phyloP scores from a whole-genome alignment of 768 basidiomycete genomes.

The Hygrocybe coccinea region DNA sequence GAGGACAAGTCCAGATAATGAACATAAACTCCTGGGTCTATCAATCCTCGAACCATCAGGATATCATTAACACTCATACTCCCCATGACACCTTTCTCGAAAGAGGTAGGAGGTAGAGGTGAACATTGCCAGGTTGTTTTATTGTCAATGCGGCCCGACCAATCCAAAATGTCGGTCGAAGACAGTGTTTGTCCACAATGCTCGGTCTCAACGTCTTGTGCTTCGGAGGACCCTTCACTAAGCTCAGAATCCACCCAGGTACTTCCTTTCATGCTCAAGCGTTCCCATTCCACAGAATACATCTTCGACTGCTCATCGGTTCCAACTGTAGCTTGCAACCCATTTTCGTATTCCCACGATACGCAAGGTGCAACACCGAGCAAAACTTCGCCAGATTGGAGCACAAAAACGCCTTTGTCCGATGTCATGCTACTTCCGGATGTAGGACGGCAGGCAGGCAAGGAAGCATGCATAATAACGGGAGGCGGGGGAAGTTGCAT shows the following conservation, averaged over 20 bases:
- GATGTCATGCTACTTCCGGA: not conserved
- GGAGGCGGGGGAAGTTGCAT: not conserved
- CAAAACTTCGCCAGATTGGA: slow-evolving; percentile 3
- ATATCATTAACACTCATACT: slow-evolving; percentile 7
- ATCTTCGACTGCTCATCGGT: not conserved
- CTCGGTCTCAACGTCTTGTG: slow-evolving; percentile 1
- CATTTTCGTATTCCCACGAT: not conserved
- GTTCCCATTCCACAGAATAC: not conserved
- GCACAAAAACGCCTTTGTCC: not conserved
- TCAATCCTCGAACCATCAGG: slow-evolving; percentile 4
- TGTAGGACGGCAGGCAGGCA: not conserved
- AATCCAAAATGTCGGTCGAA: slow-evolving; percentile 3
- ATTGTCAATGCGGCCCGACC: not conserved
- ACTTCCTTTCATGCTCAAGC: not conserved
- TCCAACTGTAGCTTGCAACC: not conserved
- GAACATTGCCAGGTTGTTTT: not conserved
- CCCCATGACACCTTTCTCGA: slow-evolving; percentile 7
- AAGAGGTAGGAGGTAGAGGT: slow-evolving; percentile 1
- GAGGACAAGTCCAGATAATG: too few species aligned
- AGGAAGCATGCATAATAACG: not conserved
- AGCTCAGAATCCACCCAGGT: not conserved
- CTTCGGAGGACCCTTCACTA: not conserved
- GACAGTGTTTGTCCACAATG: not conserved
- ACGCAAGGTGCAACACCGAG: not conserved
- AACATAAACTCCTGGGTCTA: not conserved